phyloP scores from a whole-genome alignment of 2,329 filamentous ascomycete genomes.

The Microdochium trichocladiopsis region DNA sequence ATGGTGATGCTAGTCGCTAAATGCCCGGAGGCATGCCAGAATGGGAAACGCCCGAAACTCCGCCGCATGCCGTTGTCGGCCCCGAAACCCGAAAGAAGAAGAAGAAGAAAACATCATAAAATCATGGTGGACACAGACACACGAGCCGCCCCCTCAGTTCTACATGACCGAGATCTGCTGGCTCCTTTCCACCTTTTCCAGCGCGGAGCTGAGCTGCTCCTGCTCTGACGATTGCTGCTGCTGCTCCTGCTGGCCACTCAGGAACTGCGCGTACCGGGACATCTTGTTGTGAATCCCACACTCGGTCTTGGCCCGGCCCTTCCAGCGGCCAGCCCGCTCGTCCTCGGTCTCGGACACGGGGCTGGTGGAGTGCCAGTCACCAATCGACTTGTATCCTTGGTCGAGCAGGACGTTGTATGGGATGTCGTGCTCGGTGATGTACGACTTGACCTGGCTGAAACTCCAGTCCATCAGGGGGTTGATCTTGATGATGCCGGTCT shows the following conservation, averaged over 20 bases:
- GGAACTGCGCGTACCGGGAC: constrained; percentile 82
- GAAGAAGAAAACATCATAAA: neutral
- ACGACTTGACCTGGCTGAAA: constrained; percentile 82
- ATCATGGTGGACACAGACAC: neutral
- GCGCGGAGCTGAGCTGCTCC: constrained; percentile 9
- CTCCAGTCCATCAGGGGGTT: constrained; percentile 94
- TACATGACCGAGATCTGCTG: constrained; percentile 1
- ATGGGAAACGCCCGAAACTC: neutral
- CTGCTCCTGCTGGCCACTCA: constrained; percentile 64
- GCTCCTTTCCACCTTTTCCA: constrained; percentile 11
- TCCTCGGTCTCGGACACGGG: constrained; percentile 89
- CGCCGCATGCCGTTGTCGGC: neutral
- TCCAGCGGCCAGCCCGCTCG: constrained; percentile 94
- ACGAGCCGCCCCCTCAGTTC: neutral
- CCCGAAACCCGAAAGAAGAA: neutral
- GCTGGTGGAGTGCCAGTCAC: constrained; percentile 95
- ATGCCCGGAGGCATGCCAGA: neutral
- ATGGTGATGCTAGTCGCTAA: constrained; percentile 1
- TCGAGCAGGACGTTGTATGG: constrained; percentile 92
- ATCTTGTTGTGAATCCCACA: constrained; percentile 99
- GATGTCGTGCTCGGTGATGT: constrained; percentile 79
- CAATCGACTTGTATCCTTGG: constrained; percentile 93
- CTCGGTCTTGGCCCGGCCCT: constrained; percentile 91
- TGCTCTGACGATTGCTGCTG: constrained; percentile 47
- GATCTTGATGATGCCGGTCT: constrained; percentile 89